Conservation (phyloP, 1,139 yeast genomes). For the Hanseniaspora gamundiae region DNA sequence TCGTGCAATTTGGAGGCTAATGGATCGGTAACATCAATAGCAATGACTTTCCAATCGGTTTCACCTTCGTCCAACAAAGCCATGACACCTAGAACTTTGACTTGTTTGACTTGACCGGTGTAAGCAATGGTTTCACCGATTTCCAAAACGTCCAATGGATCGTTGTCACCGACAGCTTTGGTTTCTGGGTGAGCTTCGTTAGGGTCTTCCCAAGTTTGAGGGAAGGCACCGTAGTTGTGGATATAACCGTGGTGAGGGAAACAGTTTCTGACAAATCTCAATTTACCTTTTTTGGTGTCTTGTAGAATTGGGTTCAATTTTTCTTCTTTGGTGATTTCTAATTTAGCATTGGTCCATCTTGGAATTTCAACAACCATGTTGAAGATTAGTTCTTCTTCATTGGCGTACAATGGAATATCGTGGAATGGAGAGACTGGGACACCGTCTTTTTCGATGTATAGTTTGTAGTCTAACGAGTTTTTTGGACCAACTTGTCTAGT, state of each 20-base stretch:
- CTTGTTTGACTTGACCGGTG: constrained; percentile 71
- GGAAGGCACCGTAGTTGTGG: constrained; percentile 89
- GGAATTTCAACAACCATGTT: constrained; percentile 88
- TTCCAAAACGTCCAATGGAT: constrained; percentile 85
- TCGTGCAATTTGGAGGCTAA: constrained; percentile 61
- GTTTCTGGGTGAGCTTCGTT: constrained; percentile 59
- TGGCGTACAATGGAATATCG: constrained; percentile 57
- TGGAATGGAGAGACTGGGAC: constrained; percentile 67
- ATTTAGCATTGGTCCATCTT: constrained; percentile 83
- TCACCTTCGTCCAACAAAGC: constrained; percentile 89
- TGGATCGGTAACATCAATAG: constrained; percentile 63
- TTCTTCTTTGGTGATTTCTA: constrained; percentile 61
- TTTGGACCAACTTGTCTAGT: constrained; percentile 86
- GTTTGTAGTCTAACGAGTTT: constrained; percentile 83
- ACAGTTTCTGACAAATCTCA: constrained; percentile 74
- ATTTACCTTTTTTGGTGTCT: constrained; percentile 74
- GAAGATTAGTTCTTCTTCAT: constrained; percentile 46
- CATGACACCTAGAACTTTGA: constrained; percentile 74
- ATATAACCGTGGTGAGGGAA: constrained; percentile 88
- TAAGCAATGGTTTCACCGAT: constrained; percentile 62
- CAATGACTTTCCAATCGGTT: constrained; percentile 88
- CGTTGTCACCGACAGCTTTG: constrained; percentile 76
- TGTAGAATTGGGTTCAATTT: constrained; percentile 74
- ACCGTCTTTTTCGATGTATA: constrained; percentile 57
- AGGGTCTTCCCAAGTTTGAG: constrained; percentile 94